These are phyloP conservation scores for Leishmania braziliensis DNA, from an alignment of 208 protist species.

Conservation along the genomic window DNA sequence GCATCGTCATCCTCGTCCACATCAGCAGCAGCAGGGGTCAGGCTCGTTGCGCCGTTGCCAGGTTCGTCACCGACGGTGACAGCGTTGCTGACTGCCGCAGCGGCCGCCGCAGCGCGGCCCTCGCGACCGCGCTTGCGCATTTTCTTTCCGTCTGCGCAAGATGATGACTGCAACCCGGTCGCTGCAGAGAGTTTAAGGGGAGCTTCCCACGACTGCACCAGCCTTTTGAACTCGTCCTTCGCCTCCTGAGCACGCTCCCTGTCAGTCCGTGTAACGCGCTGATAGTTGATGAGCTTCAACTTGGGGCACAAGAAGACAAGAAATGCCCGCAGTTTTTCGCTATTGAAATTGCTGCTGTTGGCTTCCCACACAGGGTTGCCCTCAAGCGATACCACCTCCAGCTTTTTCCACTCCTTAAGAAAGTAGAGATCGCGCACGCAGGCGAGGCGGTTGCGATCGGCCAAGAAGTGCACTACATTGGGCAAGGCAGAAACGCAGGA, in stretches of 20 bases:
- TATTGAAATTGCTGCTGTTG: conserved; percentile 45
- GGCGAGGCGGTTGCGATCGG: conserved; percentile 73
- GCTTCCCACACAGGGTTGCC: conserved; percentile 63
- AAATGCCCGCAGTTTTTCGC: conserved; percentile 70
- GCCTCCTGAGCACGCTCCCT: conserved; percentile 28
- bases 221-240: conserved; percentile 47
- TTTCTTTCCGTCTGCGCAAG: conserved; percentile 43
- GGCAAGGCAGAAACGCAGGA: conserved; percentile 76
- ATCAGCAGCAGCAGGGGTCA: neutral
- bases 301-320: conserved; percentile 80
- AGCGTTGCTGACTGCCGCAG: conserved; percentile 9
- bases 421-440: conserved; percentile 65
- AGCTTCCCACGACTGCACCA: conserved; percentile 39
- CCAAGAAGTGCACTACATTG: conserved; percentile 71
- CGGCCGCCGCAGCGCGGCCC: conserved; percentile 41
- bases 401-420: conserved; percentile 69
- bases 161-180: neutral
- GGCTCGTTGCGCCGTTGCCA: neutral
- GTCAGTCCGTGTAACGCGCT: conserved; percentile 73
- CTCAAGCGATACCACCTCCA: conserved; percentile 76
- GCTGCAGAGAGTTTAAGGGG: neutral
- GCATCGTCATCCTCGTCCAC: conserved; percentile 27
- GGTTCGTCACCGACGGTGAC: neutral
- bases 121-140: conserved; percentile 79
- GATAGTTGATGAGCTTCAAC: conserved; percentile 85